phyloP scores from a whole-genome alignment of 257 asterid species.

The Nicotiana attenuata region DNA sequence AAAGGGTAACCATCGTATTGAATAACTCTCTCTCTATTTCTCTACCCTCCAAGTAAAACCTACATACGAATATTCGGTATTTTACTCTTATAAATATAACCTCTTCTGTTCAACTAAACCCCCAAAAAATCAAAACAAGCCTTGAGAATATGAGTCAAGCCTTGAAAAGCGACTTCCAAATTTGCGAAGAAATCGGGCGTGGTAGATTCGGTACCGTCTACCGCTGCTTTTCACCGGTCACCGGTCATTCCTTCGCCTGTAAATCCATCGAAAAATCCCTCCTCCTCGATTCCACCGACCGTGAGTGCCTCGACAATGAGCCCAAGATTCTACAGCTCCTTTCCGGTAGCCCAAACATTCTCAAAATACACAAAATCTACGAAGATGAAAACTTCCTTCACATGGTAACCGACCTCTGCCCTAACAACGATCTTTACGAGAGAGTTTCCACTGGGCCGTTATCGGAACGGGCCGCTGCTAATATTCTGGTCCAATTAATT shows the following conservation, averaged over 20 bases:
- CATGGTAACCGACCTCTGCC: conserved; percentile 60
- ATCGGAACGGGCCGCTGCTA: conserved; percentile 43
- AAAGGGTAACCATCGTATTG: background rate
- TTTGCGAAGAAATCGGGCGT: conserved; percentile 65
- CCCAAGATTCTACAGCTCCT: conserved; percentile 50
- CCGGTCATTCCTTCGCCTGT: conserved; percentile 37
- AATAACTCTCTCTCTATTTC: background rate
- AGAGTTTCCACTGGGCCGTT: conserved; percentile 40
- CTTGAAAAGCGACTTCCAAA: conserved; percentile 37
- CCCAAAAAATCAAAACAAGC: background rate
- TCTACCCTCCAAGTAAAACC: background rate
- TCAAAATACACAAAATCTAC: conserved; percentile 41
- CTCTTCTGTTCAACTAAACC: rapidly evolving
- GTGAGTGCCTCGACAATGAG: conserved; percentile 51
- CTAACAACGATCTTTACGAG: conserved; percentile 52
- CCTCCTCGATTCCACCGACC: conserved; percentile 44
- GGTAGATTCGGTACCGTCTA: conserved; percentile 67
- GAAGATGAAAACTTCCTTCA: conserved; percentile 57
- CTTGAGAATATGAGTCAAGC: conserved; percentile 29
- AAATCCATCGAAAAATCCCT: conserved; percentile 46
- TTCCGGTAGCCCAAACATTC: conserved; percentile 39
- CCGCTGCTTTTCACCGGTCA: conserved; percentile 38
- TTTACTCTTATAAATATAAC: background rate
- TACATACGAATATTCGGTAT: background rate
- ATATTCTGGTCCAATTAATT: conserved; percentile 31